phyloP scores from a whole-genome alignment of 176 grass and related monocot species.

The Oryza australiensis region DNA sequence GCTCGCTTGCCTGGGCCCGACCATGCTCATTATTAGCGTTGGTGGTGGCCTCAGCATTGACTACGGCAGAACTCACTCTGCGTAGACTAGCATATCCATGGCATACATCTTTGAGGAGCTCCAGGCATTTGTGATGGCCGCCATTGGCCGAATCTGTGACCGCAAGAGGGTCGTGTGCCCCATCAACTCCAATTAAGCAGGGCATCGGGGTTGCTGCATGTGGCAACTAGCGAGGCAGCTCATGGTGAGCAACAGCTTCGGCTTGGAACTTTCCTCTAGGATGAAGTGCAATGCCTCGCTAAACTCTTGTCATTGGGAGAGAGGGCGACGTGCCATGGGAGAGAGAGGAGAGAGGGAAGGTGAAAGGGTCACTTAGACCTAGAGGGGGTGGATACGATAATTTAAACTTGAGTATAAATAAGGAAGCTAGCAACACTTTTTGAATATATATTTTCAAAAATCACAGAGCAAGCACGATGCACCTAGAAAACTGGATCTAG shows the following conservation, averaged over 20 bases:
- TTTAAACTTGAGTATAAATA: no score
- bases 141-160: conserved; percentile 69
- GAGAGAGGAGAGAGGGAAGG: no score
- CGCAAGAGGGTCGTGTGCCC: conserved; percentile 65
- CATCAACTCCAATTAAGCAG: conserved; percentile 84
- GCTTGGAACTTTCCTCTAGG: conserved; percentile 87
- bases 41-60: conserved; percentile 87
- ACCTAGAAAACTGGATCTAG: no score
- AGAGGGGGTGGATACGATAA: no score
- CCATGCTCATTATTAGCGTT: conserved; percentile 73
- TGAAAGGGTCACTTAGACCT: no score
- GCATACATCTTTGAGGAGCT: conserved; percentile 83
- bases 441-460: no score
- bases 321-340: no score
- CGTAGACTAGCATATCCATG: conserved; percentile 76
- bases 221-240: conserved; percentile 60
- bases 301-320: no score
- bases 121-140: conserved; percentile 55
- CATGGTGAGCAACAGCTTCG: conserved; percentile 86
- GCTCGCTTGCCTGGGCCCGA: conserved; percentile 71
- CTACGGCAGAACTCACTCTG: conserved; percentile 76
- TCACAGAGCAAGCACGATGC: no score
- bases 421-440: no score
- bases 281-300: conserved; percentile 66
- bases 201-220: conserved; percentile 59